Evolutionary conservation across 2,329 filamentous ascomycete genomes (phyloP).

Genomic region (Cladorrhinum sp.): DNA sequence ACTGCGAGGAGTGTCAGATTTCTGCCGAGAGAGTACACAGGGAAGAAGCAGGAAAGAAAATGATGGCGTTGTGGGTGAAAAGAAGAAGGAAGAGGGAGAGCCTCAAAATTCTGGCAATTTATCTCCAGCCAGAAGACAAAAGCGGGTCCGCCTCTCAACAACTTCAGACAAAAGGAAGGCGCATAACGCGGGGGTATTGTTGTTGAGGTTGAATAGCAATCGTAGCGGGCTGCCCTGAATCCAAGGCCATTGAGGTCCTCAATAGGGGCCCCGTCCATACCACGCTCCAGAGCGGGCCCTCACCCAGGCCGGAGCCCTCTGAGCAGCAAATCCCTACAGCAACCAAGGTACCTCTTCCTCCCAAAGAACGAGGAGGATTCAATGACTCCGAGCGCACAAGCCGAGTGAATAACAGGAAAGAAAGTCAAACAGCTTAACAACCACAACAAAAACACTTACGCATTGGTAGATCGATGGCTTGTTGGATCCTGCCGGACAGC

Average conservation of each 20-base stretch:
- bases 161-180: not conserved
- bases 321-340: not conserved
- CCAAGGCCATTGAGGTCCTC: not conserved
- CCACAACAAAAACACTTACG: constrained; percentile 60
- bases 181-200: not conserved
- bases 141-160: not conserved
- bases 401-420: not conserved
- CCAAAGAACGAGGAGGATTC: no score
- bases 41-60: not conserved
- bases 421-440: not conserved
- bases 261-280: not conserved
- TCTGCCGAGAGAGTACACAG: not conserved
- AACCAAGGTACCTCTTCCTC: not conserved
- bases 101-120: not conserved
- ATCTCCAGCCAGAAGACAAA: not conserved
- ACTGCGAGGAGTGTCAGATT: constrained; percentile 43
- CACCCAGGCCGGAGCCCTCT: no score
- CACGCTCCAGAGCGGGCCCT: no score
- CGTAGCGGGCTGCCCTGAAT: not conserved
- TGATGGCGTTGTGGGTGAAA: not conserved
- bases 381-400: not conserved
- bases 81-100: not conserved
- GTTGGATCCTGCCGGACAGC: constrained; percentile 67
- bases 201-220: not conserved
- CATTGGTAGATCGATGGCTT: constrained; percentile 69